Evolutionary conservation across 148 eudicot genomes (phyloP), one percentile per base, ranked within the genome.

Genomic region (Diospyros kaki): DNA sequence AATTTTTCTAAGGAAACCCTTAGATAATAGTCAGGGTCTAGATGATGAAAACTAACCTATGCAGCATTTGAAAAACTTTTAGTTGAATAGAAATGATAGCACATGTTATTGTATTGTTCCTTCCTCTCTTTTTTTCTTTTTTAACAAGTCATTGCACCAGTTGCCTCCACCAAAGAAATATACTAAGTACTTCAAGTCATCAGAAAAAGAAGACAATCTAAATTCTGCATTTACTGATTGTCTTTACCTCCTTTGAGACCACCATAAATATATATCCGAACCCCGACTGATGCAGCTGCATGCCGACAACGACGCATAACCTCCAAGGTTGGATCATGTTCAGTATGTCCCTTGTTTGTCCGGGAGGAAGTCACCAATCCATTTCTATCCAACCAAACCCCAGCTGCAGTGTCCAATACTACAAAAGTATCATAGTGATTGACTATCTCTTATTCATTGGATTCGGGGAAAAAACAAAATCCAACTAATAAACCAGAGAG

Each of bases 391-490:
- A 95, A 79, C 98, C 98, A 95, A 74, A 87, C 96, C 78, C 98
- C 98, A 86, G 98, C 96, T 76, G 98, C 96, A 75, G 98, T 95
- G 86, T 95, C 98, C 94, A 95, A 77, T 60, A 92, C 98, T 94
- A 45, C 53, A 72, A 12, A 48, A 46, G 17, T 38, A 48, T 54
- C 17, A 77, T 15, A 14, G 18, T 3, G 38, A 58, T 65, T 46
- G 14, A 18, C 3, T 13, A 44, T 46, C 5, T 72, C 41, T 15
- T 28, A 28, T 28, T 56, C 40, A 41, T 42, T 56, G 9, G 9
- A 59, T 4, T 15, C 17, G 18, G 56, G 10, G 58, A 14, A 4
- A 59, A 55, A 0, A 38, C n/a, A 58, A 15, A 42, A 53, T 53
- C 66, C 41, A 18, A 54, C 17, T 52, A 18, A 52, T 55, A 14